phyloP scores from a whole-genome alignment of 768 basidiomycete genomes.

The Phlebiopsis flavidoalba region DNA sequence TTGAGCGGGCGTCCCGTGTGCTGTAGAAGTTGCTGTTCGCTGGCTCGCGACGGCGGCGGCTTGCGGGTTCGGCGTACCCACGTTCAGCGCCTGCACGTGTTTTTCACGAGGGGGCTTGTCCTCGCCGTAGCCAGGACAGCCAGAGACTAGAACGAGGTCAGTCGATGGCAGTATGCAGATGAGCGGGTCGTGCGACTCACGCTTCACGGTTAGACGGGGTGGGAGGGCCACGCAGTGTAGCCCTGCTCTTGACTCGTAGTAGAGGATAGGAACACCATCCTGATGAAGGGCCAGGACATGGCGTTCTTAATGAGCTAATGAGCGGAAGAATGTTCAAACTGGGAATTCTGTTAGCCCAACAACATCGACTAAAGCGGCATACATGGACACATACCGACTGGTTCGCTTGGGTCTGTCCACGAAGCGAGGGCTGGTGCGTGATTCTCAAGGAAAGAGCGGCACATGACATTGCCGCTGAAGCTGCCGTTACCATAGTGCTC shows the following conservation, averaged over 20 bases:
- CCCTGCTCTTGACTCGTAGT: constrained; percentile 54
- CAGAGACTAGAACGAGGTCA: constrained; percentile 41
- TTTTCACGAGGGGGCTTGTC: constrained; percentile 40
- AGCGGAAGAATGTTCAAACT: too few species aligned
- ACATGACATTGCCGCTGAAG: constrained; percentile 25
- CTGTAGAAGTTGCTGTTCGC: constrained; percentile 39
- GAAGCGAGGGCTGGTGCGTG: constrained; percentile 51
- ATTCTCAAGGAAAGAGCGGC: constrained; percentile 48
- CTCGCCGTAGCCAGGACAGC: constrained; percentile 48
- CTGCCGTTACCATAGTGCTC: constrained; percentile 32
- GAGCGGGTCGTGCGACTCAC: constrained; percentile 22
- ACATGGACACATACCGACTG: constrained; percentile 29
- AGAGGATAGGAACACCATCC: constrained; percentile 47
- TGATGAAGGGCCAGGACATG: constrained; percentile 45
- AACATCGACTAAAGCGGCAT: background rate
- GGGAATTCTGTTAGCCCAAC: background rate
- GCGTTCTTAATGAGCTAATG: constrained; percentile 44
- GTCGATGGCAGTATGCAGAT: background rate
- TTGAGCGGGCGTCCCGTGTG: constrained; percentile 43
- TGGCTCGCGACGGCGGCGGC: constrained; percentile 36
- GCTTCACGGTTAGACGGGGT: constrained; percentile 49
- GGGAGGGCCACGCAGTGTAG: constrained; percentile 37
- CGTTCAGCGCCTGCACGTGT: constrained; percentile 46
- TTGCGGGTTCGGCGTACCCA: constrained; percentile 11
- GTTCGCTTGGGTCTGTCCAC: constrained; percentile 37